Conservation (phyloP, 2,329 filamentous ascomycete species). For the Nectriaceae sp. region DNA sequence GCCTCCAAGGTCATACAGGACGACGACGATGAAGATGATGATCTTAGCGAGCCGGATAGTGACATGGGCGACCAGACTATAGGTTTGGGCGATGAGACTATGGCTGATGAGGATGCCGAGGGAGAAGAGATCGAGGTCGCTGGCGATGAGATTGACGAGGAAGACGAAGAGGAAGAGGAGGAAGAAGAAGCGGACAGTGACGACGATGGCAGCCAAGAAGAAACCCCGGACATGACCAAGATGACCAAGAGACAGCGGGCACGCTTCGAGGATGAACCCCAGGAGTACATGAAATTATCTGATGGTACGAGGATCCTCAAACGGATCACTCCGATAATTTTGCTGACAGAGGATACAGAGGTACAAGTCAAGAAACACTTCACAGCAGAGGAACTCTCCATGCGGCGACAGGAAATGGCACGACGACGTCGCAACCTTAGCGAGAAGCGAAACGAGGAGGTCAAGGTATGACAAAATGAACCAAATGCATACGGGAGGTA, state of each 20-base stretch:
- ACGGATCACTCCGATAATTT: constrained; percentile 1
- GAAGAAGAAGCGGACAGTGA: constrained; percentile 46
- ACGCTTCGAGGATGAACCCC: constrained; percentile 57
- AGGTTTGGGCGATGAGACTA: constrained; percentile 46
- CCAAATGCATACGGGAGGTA: constrained; percentile 4
- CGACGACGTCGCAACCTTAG: constrained; percentile 62
- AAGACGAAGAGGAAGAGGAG: constrained; percentile 43
- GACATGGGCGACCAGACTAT: constrained; percentile 43
- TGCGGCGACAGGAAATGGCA: constrained; percentile 64
- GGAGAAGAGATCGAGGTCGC: constrained; percentile 46
- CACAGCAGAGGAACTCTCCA: constrained; percentile 62
- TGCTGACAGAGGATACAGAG: constrained; percentile 43
- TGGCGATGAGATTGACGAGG: constrained; percentile 44
- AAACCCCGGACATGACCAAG: constrained; percentile 56
- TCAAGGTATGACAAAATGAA: constrained; percentile 49
- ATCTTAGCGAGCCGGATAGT: constrained; percentile 58
- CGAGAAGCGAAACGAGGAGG: constrained; percentile 65
- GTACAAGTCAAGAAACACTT: constrained; percentile 65
- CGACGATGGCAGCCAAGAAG: constrained; percentile 48
- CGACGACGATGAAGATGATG: constrained; percentile 52
- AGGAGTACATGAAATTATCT: constrained; percentile 61
- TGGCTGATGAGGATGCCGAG: constrained; percentile 50
- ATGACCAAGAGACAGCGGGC: constrained; percentile 64
- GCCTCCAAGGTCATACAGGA: constrained; percentile 37
- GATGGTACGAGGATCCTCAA: constrained; percentile 50